Conservation (phyloP, 2,329 filamentous ascomycete genomes). For the Penicillium paneum region DNA sequence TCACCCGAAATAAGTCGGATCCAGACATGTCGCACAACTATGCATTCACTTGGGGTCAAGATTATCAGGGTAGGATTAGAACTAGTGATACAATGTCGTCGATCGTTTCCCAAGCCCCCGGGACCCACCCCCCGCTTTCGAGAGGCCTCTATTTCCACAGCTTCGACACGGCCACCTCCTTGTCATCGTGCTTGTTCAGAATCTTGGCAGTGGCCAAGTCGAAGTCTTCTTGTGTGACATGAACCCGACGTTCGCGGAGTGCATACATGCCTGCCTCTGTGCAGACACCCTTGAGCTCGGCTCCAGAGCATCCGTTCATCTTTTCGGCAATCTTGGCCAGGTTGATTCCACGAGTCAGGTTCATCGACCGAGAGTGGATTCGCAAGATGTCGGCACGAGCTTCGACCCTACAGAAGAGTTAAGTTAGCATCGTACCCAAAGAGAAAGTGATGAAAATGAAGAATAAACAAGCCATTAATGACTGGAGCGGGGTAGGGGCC, state of each 20-base stretch:
- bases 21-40: slow-evolving; percentile 9
- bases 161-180: slow-evolving; percentile 59
- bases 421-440: slow-evolving; percentile 17
- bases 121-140: not conserved
- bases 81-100: slow-evolving; percentile 28
- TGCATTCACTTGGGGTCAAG: slow-evolving; percentile 6
- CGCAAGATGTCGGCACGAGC: slow-evolving; percentile 95
- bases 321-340: slow-evolving; percentile 98
- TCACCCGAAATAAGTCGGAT: not conserved
- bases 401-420: slow-evolving; percentile 59
- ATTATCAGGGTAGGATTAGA: slow-evolving; percentile 17
- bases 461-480: not conserved
- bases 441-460: not conserved
- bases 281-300: slow-evolving; percentile 97
- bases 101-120: slow-evolving; percentile 4
- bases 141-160: slow-evolving; percentile 33
- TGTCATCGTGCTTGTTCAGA: slow-evolving; percentile 98
- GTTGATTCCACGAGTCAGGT: slow-evolving; percentile 95
- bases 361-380: slow-evolving; percentile 98
- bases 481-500: not conserved
- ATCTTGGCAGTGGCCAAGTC: slow-evolving; percentile 98
- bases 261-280: slow-evolving; percentile 99
- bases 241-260: slow-evolving; percentile 87
- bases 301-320: slow-evolving; percentile 98
- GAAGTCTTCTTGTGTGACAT: slow-evolving; percentile 98